phyloP scores from a whole-genome alignment of 305 asterid genomes.

The Fraxinus platypoda region DNA sequence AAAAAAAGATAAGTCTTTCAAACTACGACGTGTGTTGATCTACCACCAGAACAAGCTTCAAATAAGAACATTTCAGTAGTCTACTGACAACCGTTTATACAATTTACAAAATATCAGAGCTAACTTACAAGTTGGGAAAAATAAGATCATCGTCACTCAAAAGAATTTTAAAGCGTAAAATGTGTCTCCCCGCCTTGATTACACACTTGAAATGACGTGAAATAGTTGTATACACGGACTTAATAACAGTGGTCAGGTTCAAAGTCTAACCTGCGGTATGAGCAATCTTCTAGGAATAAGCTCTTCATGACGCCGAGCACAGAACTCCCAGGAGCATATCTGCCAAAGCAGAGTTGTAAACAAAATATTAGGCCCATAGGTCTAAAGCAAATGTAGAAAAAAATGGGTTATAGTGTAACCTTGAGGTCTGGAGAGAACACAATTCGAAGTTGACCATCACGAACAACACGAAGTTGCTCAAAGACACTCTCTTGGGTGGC shows the following conservation, averaged over 20 bases:
- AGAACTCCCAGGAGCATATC: conserved; percentile 60
- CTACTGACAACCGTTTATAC: neutral
- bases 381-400: neutral
- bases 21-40: neutral
- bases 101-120: neutral
- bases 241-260: neutral
- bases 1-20: neutral
- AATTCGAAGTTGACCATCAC: conserved; percentile 49
- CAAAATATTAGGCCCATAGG: neutral
- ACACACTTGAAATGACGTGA: neutral
- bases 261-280: conserved; percentile 44
- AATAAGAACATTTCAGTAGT: neutral
- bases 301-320: conserved; percentile 48
- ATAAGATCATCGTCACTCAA: neutral
- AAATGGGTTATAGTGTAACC: conserved; percentile 25
- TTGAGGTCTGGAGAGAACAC: conserved; percentile 49
- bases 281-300: conserved; percentile 40
- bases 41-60: neutral
- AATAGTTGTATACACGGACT: neutral
- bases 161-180: neutral
- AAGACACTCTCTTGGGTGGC: conserved; percentile 48
- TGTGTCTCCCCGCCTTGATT: neutral
- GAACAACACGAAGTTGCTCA: conserved; percentile 46
- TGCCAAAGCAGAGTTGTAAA: conserved; percentile 10
- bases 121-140: neutral